Percentiles rank a stretch among this genome's conserved stretches.
Evolutionary conservation across 257 asterid genomes (phyloP).

Genomic region (Cinchona pubescens): DNA sequence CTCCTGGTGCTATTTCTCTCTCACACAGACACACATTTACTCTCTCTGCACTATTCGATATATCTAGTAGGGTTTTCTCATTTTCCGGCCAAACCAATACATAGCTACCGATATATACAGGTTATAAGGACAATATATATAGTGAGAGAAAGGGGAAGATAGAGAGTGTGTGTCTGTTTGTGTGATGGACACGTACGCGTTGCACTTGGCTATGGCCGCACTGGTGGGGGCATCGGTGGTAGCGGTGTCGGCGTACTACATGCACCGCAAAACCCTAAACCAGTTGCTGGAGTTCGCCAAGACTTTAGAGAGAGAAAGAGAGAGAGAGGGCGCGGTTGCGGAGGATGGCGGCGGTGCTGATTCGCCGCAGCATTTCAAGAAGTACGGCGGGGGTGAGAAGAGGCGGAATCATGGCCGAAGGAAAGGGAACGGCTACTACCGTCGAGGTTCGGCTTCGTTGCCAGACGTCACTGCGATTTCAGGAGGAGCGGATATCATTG

Average conservation of each 20-base stretch:
- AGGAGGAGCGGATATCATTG: constrained; percentile 35
- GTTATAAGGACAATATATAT: not conserved
- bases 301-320: constrained; percentile 61
- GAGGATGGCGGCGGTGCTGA: constrained; percentile 39
- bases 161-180: not conserved
- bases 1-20: not conserved
- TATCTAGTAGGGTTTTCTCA: constrained; percentile 55
- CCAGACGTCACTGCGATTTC: constrained; percentile 60
- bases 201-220: constrained; percentile 93
- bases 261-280: constrained; percentile 83
- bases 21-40: not conserved
- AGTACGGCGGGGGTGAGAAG: constrained; percentile 31
- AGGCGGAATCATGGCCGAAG: constrained; percentile 40
- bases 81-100: constrained; percentile 8
- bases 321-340: constrained; percentile 29
- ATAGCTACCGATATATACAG: not conserved
- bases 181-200: constrained; percentile 64
- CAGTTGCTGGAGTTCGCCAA: constrained; percentile 79
- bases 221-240: constrained; percentile 85
- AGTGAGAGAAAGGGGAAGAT: not conserved
- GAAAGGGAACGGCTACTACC: constrained; percentile 48
- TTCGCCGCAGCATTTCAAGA: constrained; percentile 45
- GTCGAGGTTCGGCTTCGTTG: constrained; percentile 55
- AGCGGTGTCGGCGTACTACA: constrained; percentile 86
- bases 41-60: constrained; percentile 26